These are phyloP conservation scores for Juncus inflexus DNA, from an alignment of 176 grass and related monocot genomes.

Conservation along the genomic window DNA sequence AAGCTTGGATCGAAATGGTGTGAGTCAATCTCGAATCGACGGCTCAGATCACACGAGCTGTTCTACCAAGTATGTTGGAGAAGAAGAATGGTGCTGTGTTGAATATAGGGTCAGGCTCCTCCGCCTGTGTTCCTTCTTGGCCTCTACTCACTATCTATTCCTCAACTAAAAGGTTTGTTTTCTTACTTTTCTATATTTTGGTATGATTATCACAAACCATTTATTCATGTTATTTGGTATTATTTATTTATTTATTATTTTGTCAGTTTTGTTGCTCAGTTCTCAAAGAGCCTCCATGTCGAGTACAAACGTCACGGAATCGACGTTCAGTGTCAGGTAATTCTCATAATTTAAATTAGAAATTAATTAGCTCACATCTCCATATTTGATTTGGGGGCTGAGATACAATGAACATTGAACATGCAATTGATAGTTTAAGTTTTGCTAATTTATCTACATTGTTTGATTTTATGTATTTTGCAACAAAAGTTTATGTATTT, in stretches of 20 bases:
- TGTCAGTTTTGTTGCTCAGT: constrained; percentile 37
- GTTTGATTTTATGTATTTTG: too few relatives aligned
- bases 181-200: not conserved
- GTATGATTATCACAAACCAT: not conserved
- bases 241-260: not conserved
- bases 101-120: constrained; percentile 48
- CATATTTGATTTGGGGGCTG: too few relatives aligned
- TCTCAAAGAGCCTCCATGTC: constrained; percentile 43
- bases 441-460: too few relatives aligned
- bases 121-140: constrained; percentile 35
- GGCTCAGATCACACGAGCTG: constrained; percentile 35
- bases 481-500: too few relatives aligned
- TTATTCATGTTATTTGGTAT: not conserved
- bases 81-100: constrained; percentile 40
- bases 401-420: too few relatives aligned
- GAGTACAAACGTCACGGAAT: constrained; percentile 55
- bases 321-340: constrained; percentile 59
- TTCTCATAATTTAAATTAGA: not conserved
- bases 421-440: too few relatives aligned
- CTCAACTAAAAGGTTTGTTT: constrained; percentile 28
- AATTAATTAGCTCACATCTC: too few relatives aligned
- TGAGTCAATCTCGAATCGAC: constrained; percentile 38
- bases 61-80: constrained; percentile 41
- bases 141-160: constrained; percentile 47
- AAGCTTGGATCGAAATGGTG: constrained; percentile 28